Evolutionary conservation across 1,284 basidiomycete genomes (phyloP), one percentile per base, ranked within the genome.

Genomic region (Trametes polyzona): DNA sequence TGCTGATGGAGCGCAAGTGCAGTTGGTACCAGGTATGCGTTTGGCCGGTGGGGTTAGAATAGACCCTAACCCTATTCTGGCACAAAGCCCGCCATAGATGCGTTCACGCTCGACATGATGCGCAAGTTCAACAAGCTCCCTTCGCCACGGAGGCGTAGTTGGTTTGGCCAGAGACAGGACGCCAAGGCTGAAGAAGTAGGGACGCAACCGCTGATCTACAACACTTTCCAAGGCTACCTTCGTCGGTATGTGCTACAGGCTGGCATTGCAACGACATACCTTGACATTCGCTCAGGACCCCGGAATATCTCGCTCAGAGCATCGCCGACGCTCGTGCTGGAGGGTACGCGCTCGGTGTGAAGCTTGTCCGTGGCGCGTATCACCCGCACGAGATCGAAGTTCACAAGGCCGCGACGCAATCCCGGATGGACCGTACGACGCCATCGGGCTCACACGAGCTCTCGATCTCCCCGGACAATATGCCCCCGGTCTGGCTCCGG

Each of bases 361-460:
- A 98, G 75, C 88, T 98, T 53, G 96, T 98, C 26, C 86, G 96
- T 19, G 96, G 96, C 0, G 96, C 96, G 1, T 98, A 98, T 72
- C 92, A 96, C 66, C 82, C 86, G 1, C 81, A 89, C 51, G 96
- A 98, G 71, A 70, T 85, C 36, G 76, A 77, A n/a, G 80, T 83
- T 1, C 77, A 86, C 67, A 58, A 58, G 11, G 55, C 68, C 19
- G 67, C 68, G n/a, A 53, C 59, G 19, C 41, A 62, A 17, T 60
- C 67, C 21, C 59, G 62, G 55, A 57, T 47, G 19, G 65, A 56
- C 30, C 72, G 74, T 62, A 47, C 67, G n/a, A 53, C 66, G 11
- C 58, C 66, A n/a, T 62, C 61, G 47, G 58, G 47, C 27, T 23
- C 74, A 75, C 43, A 57, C 66, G 62, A 72, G 19, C 53, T 72